A percentile compares a stretch with the other conserved stretches of the same genome.
phyloP scores from a whole-genome alignment of 352 stramenopile species.

The Blastocystis sp. region DNA sequence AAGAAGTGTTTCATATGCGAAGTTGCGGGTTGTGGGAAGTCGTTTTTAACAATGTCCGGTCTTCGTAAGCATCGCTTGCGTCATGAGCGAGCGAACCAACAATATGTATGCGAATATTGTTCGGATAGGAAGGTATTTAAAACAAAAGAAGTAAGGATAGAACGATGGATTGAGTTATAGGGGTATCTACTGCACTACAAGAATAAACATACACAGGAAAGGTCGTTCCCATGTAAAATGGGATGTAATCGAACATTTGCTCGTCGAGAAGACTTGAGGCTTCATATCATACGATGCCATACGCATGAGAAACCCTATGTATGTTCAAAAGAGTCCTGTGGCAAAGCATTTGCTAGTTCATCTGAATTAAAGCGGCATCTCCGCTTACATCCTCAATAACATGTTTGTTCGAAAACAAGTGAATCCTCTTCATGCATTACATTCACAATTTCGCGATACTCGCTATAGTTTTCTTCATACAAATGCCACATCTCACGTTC shows the following conservation, averaged over 20 bases:
- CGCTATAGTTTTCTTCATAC: neutral
- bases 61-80: neutral
- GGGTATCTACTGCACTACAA: constrained; percentile 22
- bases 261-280: neutral
- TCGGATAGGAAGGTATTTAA: constrained; percentile 10
- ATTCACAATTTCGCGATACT: neutral
- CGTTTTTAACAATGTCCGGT: constrained; percentile 25
- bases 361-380: constrained; percentile 21
- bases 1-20: neutral
- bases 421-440: neutral
- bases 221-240: neutral
- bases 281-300: neutral
- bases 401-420: constrained; percentile 26
- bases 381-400: neutral
- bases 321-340: neutral
- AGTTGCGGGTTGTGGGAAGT: neutral
- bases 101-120: neutral
- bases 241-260: neutral
- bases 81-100: neutral
- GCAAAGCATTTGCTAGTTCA: neutral
- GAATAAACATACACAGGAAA: constrained; percentile 24
- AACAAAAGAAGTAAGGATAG: constrained; percentile 1
- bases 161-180: neutral
- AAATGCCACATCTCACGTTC: constrained; percentile 18
- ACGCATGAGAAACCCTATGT: neutral